Base-by-base conservation (phyloP, 2,329 filamentous ascomycete genomes). In the Aspergillus sp. region DNA sequence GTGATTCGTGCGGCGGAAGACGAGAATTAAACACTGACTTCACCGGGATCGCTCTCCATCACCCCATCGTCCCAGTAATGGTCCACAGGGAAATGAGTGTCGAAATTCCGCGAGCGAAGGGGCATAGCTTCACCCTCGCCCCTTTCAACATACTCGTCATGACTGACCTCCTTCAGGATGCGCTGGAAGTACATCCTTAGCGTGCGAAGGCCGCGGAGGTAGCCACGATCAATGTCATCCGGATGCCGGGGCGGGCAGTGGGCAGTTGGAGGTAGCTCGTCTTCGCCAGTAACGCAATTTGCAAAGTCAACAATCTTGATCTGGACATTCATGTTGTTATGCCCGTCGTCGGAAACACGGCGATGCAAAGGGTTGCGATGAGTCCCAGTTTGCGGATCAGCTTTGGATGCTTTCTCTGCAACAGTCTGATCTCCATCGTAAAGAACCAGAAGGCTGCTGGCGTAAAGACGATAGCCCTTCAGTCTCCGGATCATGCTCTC, bases 281-380 rank as follows among this genome's bases (percentile, higher is more conserved):
- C 86, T 44, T 91, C 82, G 3, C 85, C 83, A 1, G 88, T 96
- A 22, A 96, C 80, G 52, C 89, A 95, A 57, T 98, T 98, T 42
- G 91, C 91, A 64, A 98, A 98, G 60, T 98, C 91, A 36, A 94
- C 89, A 57, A 98, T 93, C 61, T 95, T 95, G 63, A 98, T 79
- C 57, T 94, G 84, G 29, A 72, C 67, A 4, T 63, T 53, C 5
- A 50, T 47, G 22, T 53, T 57, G 28, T 55, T 63, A 34, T 58
- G 56, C 8, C 49, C 52, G 12, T 66, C 61, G 3, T 54, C 49
- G 14, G 53, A 51, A 7, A 36, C 43, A 28, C 49, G 52, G 16
- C 55, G 58, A 11, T 50, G 52, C 26, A 48, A 32, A 27, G 42
- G 33, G 24, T 66, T 67, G 27, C 46, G 49, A 34, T 50, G 52